These are phyloP conservation scores for Xylaria longipes DNA, from an alignment of 495 filamentous ascomycete species.

Conservation along the genomic window DNA sequence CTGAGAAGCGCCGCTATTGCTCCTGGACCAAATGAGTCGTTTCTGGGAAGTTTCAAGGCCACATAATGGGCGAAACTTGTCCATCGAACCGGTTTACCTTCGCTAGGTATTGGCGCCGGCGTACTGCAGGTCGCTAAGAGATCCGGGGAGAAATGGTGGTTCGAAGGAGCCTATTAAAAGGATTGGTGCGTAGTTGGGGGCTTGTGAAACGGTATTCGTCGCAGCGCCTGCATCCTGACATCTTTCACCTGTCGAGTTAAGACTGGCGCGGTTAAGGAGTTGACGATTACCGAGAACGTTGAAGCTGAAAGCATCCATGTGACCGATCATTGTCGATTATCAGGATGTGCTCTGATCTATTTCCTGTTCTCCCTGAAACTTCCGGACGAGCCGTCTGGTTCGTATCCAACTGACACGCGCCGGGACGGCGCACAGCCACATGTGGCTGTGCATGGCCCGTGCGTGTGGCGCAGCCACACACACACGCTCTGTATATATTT, in stretches of 20 bases:
- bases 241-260: conserved; percentile 14
- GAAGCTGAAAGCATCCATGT: conserved; percentile 4
- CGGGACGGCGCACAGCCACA: no score
- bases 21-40: conserved; percentile 33
- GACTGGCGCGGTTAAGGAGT: conserved; percentile 11
- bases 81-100: conserved; percentile 26
- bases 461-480: no score
- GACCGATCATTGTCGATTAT: conserved; percentile 9
- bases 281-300: neutral
- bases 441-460: no score
- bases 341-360: neutral
- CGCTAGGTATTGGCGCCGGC: conserved; percentile 10
- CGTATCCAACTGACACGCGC: no score
- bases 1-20: conserved; percentile 19
- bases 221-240: neutral
- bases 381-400: neutral
- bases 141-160: neutral
- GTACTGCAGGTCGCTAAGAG: neutral
- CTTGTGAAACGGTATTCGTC: conserved; percentile 23
- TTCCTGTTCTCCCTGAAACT: conserved; percentile 9
- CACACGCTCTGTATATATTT: no score
- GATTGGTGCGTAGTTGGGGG: neutral
- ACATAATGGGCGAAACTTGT: conserved; percentile 27
- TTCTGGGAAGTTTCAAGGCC: conserved; percentile 35
- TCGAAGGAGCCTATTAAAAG: conserved; percentile 3